Evolutionary conservation across 305 asterid genomes (phyloP), one percentile per base, ranked within the genome.

Genomic region (Fraxinus latifolia): DNA sequence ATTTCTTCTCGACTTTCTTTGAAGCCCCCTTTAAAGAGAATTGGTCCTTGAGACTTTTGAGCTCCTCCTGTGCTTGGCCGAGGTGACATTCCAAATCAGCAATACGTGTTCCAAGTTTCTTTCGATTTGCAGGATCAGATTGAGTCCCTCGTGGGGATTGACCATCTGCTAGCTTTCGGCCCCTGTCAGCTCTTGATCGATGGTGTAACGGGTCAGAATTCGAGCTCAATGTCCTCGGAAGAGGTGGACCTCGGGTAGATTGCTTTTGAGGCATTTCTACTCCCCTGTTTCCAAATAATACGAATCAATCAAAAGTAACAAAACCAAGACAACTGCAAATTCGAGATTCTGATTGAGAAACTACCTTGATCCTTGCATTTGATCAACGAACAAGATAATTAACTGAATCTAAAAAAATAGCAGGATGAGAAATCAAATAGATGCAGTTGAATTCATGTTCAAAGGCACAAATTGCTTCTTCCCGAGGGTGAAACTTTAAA

Each of bases 61-160:
- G 94, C 85, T 94, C 99, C 7, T 74, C 88, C 82, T 95, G 99
- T 0, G 99, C 97, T 79, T 90, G 97, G 25, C 97, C 98, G 27
- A 96, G 97, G 80, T 93, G 97, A 33, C 93, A 89, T 78, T 96
- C 99, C 88, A 96, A 88, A 82, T 92, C 97, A 0, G 97, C 91
- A 83, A 96, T 93, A 53, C 97, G 89, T 11, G 90, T 89, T 11
- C 99, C 98, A 0, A 96, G 93, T 86, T 94, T 94, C 94, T 92
- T 91, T 75, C 90, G 95, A 81, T 86, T 87, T 65, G 82, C 55
- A 0, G 94, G 91, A 11, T 90, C 94, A 4, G 95, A 82, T 17
- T 87, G 96, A 1, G 94, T 1, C 2, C 87, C 88, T 19, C 97
- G 89, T 1, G 98, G 98, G 2, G 97, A 93, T 79, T 92, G 91